These are phyloP conservation scores for Fremontodendron californicum DNA, from an alignment of 345 rosid genomes.

Conservation along the genomic window DNA sequence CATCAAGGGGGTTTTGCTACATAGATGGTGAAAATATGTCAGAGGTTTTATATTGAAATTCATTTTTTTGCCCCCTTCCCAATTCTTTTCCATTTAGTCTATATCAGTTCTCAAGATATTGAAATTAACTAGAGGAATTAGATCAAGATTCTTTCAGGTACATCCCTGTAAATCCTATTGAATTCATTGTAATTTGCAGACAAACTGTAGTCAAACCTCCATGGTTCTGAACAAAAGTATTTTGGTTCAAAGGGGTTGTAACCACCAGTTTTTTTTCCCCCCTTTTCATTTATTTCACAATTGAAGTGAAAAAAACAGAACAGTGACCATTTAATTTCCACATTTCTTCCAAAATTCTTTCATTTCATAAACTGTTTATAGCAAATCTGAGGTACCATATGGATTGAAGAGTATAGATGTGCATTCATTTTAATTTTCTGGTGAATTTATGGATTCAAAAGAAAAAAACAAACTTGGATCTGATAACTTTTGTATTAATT, in stretches of 20 bases:
- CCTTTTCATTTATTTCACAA: not conserved
- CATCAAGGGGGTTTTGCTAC: not conserved
- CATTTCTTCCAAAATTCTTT: not conserved
- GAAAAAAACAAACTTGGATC: not conserved
- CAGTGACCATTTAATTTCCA: not conserved
- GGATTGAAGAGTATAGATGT: not conserved
- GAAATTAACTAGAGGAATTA: not conserved
- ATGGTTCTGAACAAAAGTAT: not conserved
- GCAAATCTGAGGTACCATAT: not conserved
- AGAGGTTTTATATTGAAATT: not conserved
- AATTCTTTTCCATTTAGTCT: not conserved
- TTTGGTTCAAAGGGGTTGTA: not conserved
- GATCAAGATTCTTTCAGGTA: not conserved
- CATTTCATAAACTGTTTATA: not conserved
- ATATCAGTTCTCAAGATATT: not conserved
- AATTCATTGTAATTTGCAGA: not conserved
- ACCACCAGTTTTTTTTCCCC: not conserved
- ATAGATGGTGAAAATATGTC: not conserved
- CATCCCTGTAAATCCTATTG: not conserved
- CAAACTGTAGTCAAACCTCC: not conserved
- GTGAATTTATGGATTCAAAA: not conserved
- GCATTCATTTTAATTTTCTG: not conserved
- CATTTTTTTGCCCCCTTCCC: not conserved
- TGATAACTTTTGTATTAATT: not conserved
- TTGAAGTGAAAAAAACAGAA: not conserved